phyloP scores from a whole-genome alignment of 2,329 filamentous ascomycete genomes.

The Aspergillus luchuensis region DNA sequence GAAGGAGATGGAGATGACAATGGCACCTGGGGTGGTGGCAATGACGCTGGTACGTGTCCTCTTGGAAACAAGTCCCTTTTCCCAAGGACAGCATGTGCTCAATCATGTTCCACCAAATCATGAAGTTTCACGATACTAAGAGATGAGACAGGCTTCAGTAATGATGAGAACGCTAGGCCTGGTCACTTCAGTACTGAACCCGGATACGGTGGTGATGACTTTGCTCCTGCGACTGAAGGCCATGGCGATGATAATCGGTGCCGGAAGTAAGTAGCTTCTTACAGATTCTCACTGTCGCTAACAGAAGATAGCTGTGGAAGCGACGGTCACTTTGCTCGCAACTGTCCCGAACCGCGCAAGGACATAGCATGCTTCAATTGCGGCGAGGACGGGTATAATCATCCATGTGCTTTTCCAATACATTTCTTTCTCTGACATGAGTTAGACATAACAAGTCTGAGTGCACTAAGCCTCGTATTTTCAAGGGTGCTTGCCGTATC shows the following conservation, averaged over 20 bases:
- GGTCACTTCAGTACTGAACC: slow-evolving; percentile 7
- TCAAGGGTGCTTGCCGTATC: slow-evolving; percentile 50
- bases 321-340: slow-evolving; percentile 42
- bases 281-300: not conserved
- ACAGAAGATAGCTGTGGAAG: slow-evolving; percentile 35
- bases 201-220: slow-evolving; percentile 11
- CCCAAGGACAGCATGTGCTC: too few relatives aligned
- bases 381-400: slow-evolving; percentile 42
- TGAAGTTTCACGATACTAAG: not conserved
- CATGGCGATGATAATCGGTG: slow-evolving; percentile 30
- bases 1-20: too few relatives aligned
- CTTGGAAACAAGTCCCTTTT: too few relatives aligned
- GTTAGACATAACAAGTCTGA: slow-evolving; percentile 47
- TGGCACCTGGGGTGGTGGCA: too few relatives aligned
- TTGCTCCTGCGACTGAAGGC: slow-evolving; percentile 7
- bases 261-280: slow-evolving; percentile 38
- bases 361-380: slow-evolving; percentile 48
- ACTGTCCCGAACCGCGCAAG: slow-evolving; percentile 48
- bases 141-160: slow-evolving; percentile 7
- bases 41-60: too few relatives aligned
- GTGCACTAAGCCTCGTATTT: slow-evolving; percentile 50
- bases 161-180: slow-evolving; percentile 22
- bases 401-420: not conserved
- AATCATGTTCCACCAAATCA: too few relatives aligned
- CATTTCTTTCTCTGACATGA: slow-evolving; percentile 1